Base-by-base conservation (phyloP, 257 asterid genomes). In the Petunia axillaris region DNA sequence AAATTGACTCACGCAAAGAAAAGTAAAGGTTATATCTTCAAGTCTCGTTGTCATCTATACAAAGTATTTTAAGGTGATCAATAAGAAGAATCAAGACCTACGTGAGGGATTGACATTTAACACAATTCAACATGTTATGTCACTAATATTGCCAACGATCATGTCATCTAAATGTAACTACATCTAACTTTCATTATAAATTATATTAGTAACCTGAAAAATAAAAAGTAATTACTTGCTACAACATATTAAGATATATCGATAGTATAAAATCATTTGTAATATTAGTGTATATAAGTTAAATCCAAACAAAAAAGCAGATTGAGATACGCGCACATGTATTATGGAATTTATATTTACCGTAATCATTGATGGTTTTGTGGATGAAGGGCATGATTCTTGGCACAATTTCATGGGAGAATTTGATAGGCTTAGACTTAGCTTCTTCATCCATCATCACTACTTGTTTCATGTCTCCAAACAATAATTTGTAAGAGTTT, bases 391-490 rank as follows among this genome's bases (percentile, higher is more conserved):
- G 87, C 66, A 81, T 39, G 75, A 84, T 64, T 68, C 90, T 84
- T 6, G 87, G 83, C 3, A 81, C 70, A 35, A 84, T 48, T 82
- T 87, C 87, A 41, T 86, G 59, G 2, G 90, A 83, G 67, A 87
- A 86, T 44, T 50, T 16, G 58, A 90, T 90, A 81, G 93, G 88
- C 7, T 80, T 85, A 66, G 86, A 79, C 83, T 25, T 39, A 4
- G 93, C 87, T 64, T 89, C 88, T 16, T 80, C 79, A 11, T 54
- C 16, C 85, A 84, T 76, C 77, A 0, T 53, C 2, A 2, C 35
- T 50, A 89, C 80, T 55, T 90, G 89, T 15, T 81, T 80, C 68
- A 83, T 85, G 66, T 90, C 94, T 36, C 91, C 92, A 9, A 81
- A 25, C 77, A 86, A 40, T 25, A 85, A 70, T 37, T 48, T 79